phyloP scores from a whole-genome alignment of 1,139 yeast genomes.

The Ogataea hybrid region DNA sequence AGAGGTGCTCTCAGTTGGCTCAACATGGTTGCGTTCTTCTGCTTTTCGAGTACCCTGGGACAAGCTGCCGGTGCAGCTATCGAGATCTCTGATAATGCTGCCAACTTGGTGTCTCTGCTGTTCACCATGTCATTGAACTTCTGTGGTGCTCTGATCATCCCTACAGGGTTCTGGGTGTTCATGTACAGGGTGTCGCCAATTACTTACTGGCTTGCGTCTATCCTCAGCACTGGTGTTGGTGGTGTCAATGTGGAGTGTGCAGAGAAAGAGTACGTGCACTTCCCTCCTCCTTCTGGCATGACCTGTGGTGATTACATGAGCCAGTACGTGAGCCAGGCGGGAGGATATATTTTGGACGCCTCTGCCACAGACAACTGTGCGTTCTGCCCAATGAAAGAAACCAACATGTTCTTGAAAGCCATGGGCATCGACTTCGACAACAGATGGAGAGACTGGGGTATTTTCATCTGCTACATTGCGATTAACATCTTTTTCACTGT shows the following conservation, averaged over 20 bases:
- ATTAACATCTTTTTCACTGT: constrained; percentile 53
- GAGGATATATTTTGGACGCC: constrained; percentile 54
- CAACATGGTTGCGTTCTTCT: constrained; percentile 50
- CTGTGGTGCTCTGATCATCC: constrained; percentile 79
- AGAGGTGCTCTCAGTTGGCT: constrained; percentile 72
- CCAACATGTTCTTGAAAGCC: constrained; percentile 48
- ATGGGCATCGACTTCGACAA: constrained; percentile 43
- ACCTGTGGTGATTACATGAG: constrained; percentile 56
- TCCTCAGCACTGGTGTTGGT: constrained; percentile 53
- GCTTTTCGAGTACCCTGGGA: constrained; percentile 64
- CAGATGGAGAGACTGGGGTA: constrained; percentile 69
- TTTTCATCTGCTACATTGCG: constrained; percentile 45
- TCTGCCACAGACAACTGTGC: constrained; percentile 46
- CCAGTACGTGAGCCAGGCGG: constrained; percentile 43
- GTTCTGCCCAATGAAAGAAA: constrained; percentile 48
- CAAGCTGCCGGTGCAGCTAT: constrained; percentile 61
- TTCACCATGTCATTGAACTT: constrained; percentile 70
- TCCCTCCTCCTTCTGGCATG: constrained; percentile 44
- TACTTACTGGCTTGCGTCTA: constrained; percentile 54
- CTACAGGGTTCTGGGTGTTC: constrained; percentile 61
- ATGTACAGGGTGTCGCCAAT: constrained; percentile 66
- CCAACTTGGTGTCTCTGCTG: constrained; percentile 59
- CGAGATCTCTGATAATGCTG: constrained; percentile 72
- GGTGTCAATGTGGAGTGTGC: constrained; percentile 49
- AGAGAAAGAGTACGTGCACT: constrained; percentile 41